Evolutionary conservation across 208 protist genomes (phyloP), one percentile per base, ranked within the genome.

Genomic region (Leishmania tropica): DNA sequence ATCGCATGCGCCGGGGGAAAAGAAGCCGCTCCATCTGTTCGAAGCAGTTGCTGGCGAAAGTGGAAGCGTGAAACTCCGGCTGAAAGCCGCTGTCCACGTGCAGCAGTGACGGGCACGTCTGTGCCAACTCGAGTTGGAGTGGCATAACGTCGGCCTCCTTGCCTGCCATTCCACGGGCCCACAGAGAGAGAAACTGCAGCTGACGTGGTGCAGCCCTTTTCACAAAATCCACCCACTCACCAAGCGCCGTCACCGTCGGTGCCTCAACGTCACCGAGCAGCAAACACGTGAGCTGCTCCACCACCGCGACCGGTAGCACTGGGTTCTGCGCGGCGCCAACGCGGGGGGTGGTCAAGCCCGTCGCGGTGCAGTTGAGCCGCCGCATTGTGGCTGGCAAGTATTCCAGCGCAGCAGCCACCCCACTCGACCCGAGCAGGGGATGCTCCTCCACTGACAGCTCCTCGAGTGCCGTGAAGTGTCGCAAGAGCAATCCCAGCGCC

Each of bases 21-120:
- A 94, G 78, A 42, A 88, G 48, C 54, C 65, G 72, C 80, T 96
- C 93, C 47, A 96, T 62, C 75, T 83, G 67, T 40, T 83, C 89
- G 47, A 94, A 89, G 37, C 82, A 77, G 70, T 86, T 86, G 35
- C 85, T 80, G 28, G 84, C 77, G 71, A 89, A 83, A 13, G 54
- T 78, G 51, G 60, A 60, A 24, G 77, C 58, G 68, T 95, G 90
- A 81, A 95, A 95, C 17, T 91, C 87, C 5, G 86, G 79, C 80
- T 92, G 70, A 24, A 94, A 85, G 17, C 93, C 93, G 78, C 93
- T 88, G 74, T 96, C 93, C 4, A 86, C 80, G 79, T 92, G 92
- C 0, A 89, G 71, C 48, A 96, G 85, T 24, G 62, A 75, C 51
- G 84, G 78, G 47, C 93, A 83, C 40, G 81, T 31, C 53, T 83